Evolutionary conservation across 768 basidiomycete genomes (phyloP), one percentile per base, ranked within the genome.

Genomic region (Boletus sp.): DNA sequence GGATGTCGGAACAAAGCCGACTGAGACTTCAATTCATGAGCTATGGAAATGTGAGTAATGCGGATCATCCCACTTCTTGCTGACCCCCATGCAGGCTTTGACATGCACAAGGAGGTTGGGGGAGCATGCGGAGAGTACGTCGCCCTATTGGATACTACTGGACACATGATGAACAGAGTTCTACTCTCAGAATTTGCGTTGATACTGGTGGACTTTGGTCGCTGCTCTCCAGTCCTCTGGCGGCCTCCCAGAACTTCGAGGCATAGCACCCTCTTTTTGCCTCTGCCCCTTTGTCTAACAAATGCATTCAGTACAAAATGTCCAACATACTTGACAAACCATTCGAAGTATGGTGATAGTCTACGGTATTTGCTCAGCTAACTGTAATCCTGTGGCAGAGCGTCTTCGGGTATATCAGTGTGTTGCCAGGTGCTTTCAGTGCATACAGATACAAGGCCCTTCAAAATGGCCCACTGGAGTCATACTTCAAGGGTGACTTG

Each of bases 271-370:
- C 5, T 10, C 37, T 54, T n/a, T 11, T 14, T 11, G 10, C n/a
- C 10, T 30, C 18, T 33, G 5, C 15, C 15, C 12, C 33, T 20
- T 40, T 5, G 12, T 55, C 41, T 62, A 37, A 61, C 41, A 56
- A 28, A 44, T 2, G 3, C 18, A 8, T 55, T 5, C 42, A 87
- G 85, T 95, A 96, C 77, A 96, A 96, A 77, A 92, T 92, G 87
- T 93, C 92, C 28, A 94, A 97, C 67, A 91, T 96, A 61, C 83
- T 98, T 36, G 95, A 98, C 71, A 98, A 98, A 71, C 94, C 95
- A 1, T 81, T 94, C 50, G 95, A 98, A 83, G 79, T 92, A 67
- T 50, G 81, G 71, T 35, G 7, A n/a, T 52, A 6, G n/a, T 51
- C 47, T 39, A 15, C 28, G 1, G 54, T 20, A 10, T 47, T 52